Conservation (phyloP, 2,329 filamentous ascomycete species). For the Hirsutella minnesotensis region DNA sequence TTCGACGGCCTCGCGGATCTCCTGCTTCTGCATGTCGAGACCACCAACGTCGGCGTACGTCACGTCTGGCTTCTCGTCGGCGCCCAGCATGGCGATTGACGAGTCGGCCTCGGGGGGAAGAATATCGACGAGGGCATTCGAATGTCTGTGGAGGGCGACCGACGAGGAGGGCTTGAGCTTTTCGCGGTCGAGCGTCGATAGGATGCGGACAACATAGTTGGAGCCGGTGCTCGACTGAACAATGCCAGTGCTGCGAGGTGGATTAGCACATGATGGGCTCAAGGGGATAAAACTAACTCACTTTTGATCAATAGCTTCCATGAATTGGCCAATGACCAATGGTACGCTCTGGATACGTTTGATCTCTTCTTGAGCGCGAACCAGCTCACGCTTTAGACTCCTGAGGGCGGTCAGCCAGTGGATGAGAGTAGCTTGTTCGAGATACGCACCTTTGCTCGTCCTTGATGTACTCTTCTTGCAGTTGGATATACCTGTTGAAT, state of each 20-base stretch:
- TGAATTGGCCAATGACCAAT: slow-evolving; percentile 96
- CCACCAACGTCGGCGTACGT: slow-evolving; percentile 97
- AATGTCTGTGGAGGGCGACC: slow-evolving; percentile 94
- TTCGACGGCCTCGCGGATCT: slow-evolving; percentile 96
- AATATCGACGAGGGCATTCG: slow-evolving; percentile 96
- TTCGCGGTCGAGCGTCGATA: slow-evolving; percentile 96
- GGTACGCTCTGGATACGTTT: slow-evolving; percentile 98
- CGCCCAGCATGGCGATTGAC: slow-evolving; percentile 94
- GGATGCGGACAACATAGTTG: slow-evolving; percentile 97
- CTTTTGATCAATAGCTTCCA: slow-evolving; percentile 99
- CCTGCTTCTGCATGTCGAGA: slow-evolving; percentile 98
- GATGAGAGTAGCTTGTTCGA: neutral
- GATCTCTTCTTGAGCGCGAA: slow-evolving; percentile 97
- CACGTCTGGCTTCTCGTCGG: slow-evolving; percentile 95
- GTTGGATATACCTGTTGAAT: slow-evolving; percentile 65
- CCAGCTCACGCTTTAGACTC: slow-evolving; percentile 92
- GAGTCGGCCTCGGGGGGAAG: slow-evolving; percentile 97
- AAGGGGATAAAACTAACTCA: slow-evolving; percentile 29
- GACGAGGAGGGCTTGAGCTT: slow-evolving; percentile 96
- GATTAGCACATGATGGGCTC: neutral
- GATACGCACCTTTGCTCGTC: slow-evolving; percentile 80
- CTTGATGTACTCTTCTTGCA: slow-evolving; percentile 99
- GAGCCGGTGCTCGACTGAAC: slow-evolving; percentile 97
- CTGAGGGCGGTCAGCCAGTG: slow-evolving; percentile 27
- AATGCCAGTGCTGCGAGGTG: slow-evolving; percentile 69